A percentile compares a stretch with the other conserved stretches of the same genome.
Evolutionary conservation across 805 yeast species (phyloP).

Genomic region (Hyphopichia homilentoma): DNA sequence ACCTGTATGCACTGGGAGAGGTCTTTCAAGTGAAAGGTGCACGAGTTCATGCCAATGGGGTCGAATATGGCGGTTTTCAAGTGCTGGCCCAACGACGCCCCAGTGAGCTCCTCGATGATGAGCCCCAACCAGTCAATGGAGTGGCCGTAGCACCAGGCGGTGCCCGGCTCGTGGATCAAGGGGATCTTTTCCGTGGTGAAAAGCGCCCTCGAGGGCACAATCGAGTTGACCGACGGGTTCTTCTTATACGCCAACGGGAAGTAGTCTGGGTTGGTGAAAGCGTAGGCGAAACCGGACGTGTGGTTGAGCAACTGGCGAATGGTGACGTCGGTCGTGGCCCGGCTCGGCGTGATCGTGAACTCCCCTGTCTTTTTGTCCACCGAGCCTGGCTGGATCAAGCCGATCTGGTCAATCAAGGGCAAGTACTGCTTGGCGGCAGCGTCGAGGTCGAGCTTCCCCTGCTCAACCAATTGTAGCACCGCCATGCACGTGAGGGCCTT

Average conservation of each 20-base stretch:
- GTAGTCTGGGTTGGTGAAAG: constrained; percentile 29
- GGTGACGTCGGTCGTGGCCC: constrained; percentile 22
- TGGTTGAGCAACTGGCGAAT: constrained; percentile 26
- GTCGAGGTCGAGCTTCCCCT: constrained; percentile 29
- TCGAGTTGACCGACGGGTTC: constrained; percentile 13
- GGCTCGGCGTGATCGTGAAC: constrained; percentile 15
- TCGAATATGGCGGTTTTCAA: constrained; percentile 27
- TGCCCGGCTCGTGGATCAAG: constrained; percentile 34
- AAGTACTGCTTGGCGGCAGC: constrained; percentile 27
- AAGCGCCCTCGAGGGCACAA: constrained; percentile 18
- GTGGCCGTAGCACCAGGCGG: constrained; percentile 35
- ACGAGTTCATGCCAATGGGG: constrained; percentile 30
- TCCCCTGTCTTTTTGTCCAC: constrained; percentile 23
- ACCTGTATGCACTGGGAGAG: constrained; percentile 11
- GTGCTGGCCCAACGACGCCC: constrained; percentile 27
- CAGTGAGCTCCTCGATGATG: constrained; percentile 30
- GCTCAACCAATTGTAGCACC: constrained; percentile 29
- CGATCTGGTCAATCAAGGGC: constrained; percentile 27
- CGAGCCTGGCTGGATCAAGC: constrained; percentile 22
- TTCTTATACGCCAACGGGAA: constrained; percentile 15
- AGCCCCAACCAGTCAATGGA: constrained; percentile 38
- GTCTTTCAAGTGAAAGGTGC: constrained; percentile 18
- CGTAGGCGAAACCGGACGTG: constrained; percentile 34
- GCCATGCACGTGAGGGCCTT: constrained; percentile 36
- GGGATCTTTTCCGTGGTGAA: constrained; percentile 25